Evolutionary conservation across 2,329 filamentous ascomycete species (phyloP).

Genomic region (Sporothrix globosa): DNA sequence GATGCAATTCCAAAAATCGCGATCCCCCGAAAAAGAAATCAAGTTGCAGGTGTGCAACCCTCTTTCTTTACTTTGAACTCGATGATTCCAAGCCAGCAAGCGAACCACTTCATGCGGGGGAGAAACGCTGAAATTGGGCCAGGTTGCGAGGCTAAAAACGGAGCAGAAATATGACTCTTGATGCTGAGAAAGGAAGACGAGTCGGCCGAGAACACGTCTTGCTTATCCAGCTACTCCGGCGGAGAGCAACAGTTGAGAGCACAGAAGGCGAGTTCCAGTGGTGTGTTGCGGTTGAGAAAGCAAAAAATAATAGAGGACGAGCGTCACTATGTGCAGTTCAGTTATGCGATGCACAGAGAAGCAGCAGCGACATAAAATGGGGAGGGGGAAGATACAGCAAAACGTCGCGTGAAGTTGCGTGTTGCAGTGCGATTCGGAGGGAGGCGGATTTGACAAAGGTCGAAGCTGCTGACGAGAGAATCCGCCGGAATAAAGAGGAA

Average conservation of each 20-base stretch:
- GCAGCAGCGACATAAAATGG: not conserved
- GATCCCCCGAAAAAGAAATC: not conserved
- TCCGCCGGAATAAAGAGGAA: constrained; percentile 23
- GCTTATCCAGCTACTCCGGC: not conserved
- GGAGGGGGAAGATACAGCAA: not conserved
- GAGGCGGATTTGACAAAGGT: constrained; percentile 17
- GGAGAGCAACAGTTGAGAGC: not conserved
- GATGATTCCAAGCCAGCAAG: constrained; percentile 33
- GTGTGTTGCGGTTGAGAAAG: not conserved
- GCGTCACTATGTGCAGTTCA: constrained; percentile 10
- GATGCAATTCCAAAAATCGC: constrained; percentile 3
- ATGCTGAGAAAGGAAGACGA: not conserved
- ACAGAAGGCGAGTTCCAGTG: not conserved
- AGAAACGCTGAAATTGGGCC: not conserved
- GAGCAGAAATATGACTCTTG: not conserved
- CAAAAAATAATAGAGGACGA: not conserved
- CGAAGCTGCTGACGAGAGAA: constrained; percentile 30
- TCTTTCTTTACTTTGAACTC: constrained; percentile 32
- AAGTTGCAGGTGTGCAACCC: not conserved
- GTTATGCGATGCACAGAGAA: constrained; percentile 1
- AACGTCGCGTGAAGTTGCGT: constrained; percentile 10
- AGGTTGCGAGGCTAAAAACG: not conserved
- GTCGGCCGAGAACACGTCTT: constrained; percentile 5
- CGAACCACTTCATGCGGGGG: constrained; percentile 25
- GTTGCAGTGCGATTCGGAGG: constrained; percentile 11